Evolutionary conservation across 495 filamentous ascomycete species (phyloP), one percentile per base, ranked within the genome.

Genomic region (Astrocystis sublimbata): DNA sequence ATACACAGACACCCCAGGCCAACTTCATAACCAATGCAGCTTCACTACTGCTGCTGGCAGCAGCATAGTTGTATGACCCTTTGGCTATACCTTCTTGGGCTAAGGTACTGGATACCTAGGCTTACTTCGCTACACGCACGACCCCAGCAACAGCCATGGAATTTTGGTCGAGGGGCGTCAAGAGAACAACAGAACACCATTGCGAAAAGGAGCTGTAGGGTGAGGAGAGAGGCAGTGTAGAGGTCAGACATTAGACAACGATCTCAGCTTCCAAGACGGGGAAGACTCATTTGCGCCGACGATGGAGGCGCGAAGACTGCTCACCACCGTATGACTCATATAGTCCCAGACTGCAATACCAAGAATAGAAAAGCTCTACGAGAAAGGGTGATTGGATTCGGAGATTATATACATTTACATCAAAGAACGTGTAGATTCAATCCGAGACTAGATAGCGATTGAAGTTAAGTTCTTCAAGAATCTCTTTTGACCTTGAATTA

Each of bases 261-360:
- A n/a, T 35, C 30, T 23, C 40, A 45, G 26, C 26, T 17, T 23
- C 54, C 40, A 4, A 45, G 12, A 61, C 24, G 15, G 46, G 3
- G 46, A 51, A 51, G 58, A 41, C 42, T 60, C 46, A 43, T 31
- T 2, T 6, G 36, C 45, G 12, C 46, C 30, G 47, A 33, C 38
- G 51, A 54, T 41, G 19, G 13, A 17, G 23, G 26, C 6, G 35
- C 51, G 6, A n/a, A 15, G 42, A 33, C 54, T 9, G 36, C 17
- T 51, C 58, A 52, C 13, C 46, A 17, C 35, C 15, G 58, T 3
- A 40, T 61, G 58, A 61, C 47, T 61, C 58, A 61, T 36, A 33
- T 33, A 46, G 24, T 17, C 13, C 21, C 21, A 3, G 33, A 38
- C 13, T 19, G 19, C 2, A 51, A 33, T 19, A 9, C 13, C 4